Conservation (phyloP, 257 asterid genomes). For the Solanum lignicaule region DNA sequence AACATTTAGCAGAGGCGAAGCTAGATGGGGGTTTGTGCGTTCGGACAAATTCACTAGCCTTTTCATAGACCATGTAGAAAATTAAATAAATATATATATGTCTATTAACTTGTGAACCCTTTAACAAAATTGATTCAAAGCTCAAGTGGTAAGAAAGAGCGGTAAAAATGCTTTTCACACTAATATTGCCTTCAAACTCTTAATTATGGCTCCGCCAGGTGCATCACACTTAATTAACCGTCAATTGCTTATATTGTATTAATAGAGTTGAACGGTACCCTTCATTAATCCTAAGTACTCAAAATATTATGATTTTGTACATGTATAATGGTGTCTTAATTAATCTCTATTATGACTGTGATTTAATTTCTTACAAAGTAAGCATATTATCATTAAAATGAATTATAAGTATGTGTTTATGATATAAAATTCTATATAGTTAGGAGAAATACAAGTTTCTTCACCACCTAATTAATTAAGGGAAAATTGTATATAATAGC, state of each 20-base stretch:
- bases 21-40: no score
- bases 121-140: background rate
- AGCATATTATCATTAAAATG: background rate
- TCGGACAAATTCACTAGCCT: no score
- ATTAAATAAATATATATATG: no score
- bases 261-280: background rate
- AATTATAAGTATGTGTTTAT: background rate
- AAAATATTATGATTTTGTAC: background rate
- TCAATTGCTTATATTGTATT: background rate
- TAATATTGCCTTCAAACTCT: background rate
- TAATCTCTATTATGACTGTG: background rate
- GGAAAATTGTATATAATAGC: no score
- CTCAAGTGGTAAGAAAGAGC: background rate
- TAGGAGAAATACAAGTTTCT: background rate
- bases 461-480: background rate
- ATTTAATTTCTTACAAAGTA: background rate
- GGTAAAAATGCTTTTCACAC: background rate
- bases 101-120: background rate
- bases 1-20: no score
- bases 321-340: background rate
- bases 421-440: background rate
- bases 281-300: background rate
- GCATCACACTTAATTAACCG: background rate
- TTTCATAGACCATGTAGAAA: no score
- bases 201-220: background rate